These are phyloP conservation scores for Pichia occidentalis DNA, from an alignment of 805 yeast species.

Conservation along the genomic window DNA sequence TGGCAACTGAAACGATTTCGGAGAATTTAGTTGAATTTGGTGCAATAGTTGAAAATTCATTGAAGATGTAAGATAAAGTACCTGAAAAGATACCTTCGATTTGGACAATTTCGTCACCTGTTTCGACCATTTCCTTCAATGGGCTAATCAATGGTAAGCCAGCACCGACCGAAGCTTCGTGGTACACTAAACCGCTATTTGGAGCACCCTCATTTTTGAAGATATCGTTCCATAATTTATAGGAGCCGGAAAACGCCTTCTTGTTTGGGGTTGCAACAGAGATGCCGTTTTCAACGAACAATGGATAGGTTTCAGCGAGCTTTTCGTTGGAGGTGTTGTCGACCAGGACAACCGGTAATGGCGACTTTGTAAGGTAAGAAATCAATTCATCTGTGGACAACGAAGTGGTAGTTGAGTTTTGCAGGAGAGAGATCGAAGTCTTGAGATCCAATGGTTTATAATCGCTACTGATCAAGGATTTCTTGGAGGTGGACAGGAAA, in stretches of 20 bases:
- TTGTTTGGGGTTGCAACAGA: conserved; percentile 98
- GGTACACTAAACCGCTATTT: conserved; percentile 76
- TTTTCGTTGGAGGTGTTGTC: conserved; percentile 89
- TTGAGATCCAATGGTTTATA: conserved; percentile 63
- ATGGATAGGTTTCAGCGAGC: conserved; percentile 72
- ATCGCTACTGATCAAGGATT: conserved; percentile 61
- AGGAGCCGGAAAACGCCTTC: conserved; percentile 85
- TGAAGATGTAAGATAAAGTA: conserved; percentile 89
- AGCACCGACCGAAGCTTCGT: conserved; percentile 98
- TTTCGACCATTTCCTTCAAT: conserved; percentile 76
- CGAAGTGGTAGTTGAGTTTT: conserved; percentile 40
- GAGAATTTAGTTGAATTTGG: conserved; percentile 69
- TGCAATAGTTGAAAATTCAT: conserved; percentile 73
- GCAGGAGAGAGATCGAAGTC: conserved; percentile 48
- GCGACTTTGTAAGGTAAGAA: conserved; percentile 56
- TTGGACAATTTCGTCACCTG: conserved; percentile 88
- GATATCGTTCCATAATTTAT: conserved; percentile 69
- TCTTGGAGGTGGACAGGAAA: conserved; percentile 67
- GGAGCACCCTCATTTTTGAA: conserved; percentile 48
- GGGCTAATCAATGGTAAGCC: conserved; percentile 93
- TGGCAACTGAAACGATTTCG: conserved; percentile 83
- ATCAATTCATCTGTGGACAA: conserved; percentile 54
- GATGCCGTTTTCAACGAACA: conserved; percentile 66
- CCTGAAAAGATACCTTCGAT: conserved; percentile 98
- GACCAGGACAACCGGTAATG: conserved; percentile 72